Base-by-base conservation (phyloP, 768 basidiomycete species). In the Pulveroboletus sp. region DNA sequence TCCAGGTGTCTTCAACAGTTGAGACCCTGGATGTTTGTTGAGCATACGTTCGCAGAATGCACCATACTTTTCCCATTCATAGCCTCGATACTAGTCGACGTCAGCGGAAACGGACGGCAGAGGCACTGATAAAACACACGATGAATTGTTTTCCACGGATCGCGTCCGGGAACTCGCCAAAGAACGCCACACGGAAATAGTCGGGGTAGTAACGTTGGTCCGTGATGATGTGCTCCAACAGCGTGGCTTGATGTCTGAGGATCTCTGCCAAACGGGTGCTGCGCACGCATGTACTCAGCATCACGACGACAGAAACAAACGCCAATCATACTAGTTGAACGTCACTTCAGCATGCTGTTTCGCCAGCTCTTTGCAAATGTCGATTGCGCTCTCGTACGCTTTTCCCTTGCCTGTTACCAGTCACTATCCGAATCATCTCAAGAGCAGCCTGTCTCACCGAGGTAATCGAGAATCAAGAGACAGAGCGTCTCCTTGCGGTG, bases 351-450 rank as follows among this genome's bases (percentile, higher is more conserved):
- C 79, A 70, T 97, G 94, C 65, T 97, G 93, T 52, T 73, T 81
- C 13, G 86, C 86, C 22, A 98, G 72, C 59, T 97, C 95, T 69
- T 89, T 90, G 71, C 91, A 94, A 42, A 97, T 87, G 40, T 91
- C 88, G 49, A 96, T 83, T 3, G 93, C 95, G 45, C 80, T 86
- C 68, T 98, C 95, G 81, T 92, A 98, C n/a, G 95, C 94, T 61
- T 95, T 93, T 10, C 94, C 95, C 68, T 93, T 90, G 43, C 91
- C 92, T 93, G 51, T 20, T 45, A 51, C 47, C 1, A 17, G 17
- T 22, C 6, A 27, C 35, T 38, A 14, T 30, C 54, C 40, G 58
- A 36, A 44, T 37, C 40, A n/a, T 29, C 22, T 8, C 7, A 23
- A 55, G 10, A 44, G 40, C 8, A 14, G 19, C 16, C 26, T 12